phyloP scores from a whole-genome alignment of 2,329 filamentous ascomycete species.

The Tothia fuscella region DNA sequence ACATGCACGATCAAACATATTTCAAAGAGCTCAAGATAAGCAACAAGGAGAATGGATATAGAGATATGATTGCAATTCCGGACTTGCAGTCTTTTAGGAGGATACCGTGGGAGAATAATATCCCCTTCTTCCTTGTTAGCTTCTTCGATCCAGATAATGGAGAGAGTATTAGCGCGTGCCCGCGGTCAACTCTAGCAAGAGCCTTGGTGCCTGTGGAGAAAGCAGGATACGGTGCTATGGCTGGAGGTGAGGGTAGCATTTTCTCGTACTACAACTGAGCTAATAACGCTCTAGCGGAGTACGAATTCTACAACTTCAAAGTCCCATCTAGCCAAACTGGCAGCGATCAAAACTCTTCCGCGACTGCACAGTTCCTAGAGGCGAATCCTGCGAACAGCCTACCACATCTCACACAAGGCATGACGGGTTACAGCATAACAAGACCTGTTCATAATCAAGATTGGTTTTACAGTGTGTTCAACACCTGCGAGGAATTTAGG shows the following conservation, averaged over 20 bases:
- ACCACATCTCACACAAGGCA: constrained; percentile 75
- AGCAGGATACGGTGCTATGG: constrained; percentile 71
- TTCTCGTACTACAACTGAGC: constrained; percentile 13
- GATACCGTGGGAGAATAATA: constrained; percentile 82
- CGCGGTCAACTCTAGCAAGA: constrained; percentile 60
- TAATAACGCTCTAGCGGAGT: constrained; percentile 56
- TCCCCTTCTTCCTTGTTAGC: constrained; percentile 74
- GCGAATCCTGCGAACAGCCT: constrained; percentile 62
- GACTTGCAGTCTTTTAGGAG: constrained; percentile 67
- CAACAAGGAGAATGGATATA: constrained; percentile 83
- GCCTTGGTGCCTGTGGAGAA: constrained; percentile 54
- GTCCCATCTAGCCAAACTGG: constrained; percentile 43
- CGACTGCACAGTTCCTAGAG: constrained; percentile 62
- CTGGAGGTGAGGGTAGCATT: constrained; percentile 54
- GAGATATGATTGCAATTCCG: constrained; percentile 70
- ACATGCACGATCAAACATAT: constrained; percentile 92
- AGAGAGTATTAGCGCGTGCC: constrained; percentile 62
- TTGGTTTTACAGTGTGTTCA: constrained; percentile 81
- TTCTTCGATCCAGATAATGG: constrained; percentile 73
- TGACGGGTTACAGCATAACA: constrained; percentile 91
- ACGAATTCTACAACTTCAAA: constrained; percentile 89
- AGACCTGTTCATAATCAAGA: constrained; percentile 81
- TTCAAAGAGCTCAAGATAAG: constrained; percentile 74
- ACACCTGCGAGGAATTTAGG: constrained; percentile 63
- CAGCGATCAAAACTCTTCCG: constrained; percentile 48